Evolutionary conservation across 2,329 filamentous ascomycete species (phyloP).

Genomic region (Cladosporium sphaerospermum): DNA sequence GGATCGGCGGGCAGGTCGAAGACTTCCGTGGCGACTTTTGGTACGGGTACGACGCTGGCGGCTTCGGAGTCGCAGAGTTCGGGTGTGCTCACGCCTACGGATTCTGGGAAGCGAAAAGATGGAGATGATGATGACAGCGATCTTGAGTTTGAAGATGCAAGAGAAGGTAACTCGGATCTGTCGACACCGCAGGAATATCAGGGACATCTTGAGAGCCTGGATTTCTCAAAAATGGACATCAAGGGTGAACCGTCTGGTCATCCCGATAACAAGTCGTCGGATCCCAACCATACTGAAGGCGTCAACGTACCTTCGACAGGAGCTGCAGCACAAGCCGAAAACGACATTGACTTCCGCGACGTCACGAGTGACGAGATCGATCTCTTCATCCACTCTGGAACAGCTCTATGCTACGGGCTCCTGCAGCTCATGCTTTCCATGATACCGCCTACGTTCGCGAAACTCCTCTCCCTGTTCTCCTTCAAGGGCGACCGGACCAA

Average conservation of each 20-base stretch:
- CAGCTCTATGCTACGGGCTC: conserved; percentile 83
- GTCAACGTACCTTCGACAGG: conserved; percentile 10
- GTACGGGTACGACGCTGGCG: conserved; percentile 4
- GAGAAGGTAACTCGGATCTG: conserved; percentile 42
- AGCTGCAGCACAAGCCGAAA: conserved; percentile 21
- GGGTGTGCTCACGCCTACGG: conserved; percentile 14
- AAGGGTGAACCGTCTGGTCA: conserved; percentile 7
- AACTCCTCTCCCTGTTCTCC: conserved; percentile 78
- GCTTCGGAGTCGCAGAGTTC: conserved; percentile 13
- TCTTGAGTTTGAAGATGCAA: conserved; percentile 53
- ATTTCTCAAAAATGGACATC: conserved; percentile 20
- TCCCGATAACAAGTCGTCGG: background rate
- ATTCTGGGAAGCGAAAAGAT: background rate
- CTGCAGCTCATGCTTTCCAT: conserved; percentile 84
- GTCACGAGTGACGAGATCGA: conserved; percentile 69
- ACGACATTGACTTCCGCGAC: conserved; percentile 54
- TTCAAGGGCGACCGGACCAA: conserved; percentile 82
- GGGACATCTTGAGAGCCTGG: conserved; percentile 37
- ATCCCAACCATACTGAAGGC: background rate
- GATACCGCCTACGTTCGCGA: conserved; percentile 84
- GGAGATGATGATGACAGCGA: conserved; percentile 35
- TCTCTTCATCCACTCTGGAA: conserved; percentile 80
- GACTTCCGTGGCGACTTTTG: conserved; percentile 8
- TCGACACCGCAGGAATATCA: conserved; percentile 44
- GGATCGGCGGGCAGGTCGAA: conserved; percentile 3